Percentiles rank a stretch among this genome's conserved stretches.
Conservation (phyloP, 306 rosid genomes). For the Amphicarpaea edgeworthii region DNA sequence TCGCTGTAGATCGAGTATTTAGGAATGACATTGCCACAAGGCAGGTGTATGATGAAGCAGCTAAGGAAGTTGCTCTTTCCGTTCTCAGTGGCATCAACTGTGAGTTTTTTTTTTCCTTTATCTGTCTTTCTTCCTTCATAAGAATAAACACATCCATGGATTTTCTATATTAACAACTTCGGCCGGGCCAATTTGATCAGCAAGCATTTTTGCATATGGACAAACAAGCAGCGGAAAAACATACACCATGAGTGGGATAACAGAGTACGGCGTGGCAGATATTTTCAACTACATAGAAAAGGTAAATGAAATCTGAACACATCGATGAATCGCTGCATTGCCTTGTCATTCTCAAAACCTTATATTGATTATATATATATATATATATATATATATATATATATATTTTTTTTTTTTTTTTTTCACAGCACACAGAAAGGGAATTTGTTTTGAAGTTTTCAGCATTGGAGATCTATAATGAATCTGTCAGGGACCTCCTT, state of each 20-base stretch:
- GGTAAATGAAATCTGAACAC: conserved; percentile 57
- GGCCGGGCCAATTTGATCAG: conserved; percentile 53
- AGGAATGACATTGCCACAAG: conserved; percentile 74
- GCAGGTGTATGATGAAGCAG: conserved; percentile 86
- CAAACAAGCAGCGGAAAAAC: conserved; percentile 99
- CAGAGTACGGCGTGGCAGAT: conserved; percentile 75
- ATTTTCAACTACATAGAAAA: conserved; percentile 66
- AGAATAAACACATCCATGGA: conserved; percentile 16
- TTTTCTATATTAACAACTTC: conserved; percentile 27
- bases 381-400: no score
- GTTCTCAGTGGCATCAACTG: conserved; percentile 91
- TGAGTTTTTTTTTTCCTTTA: conserved; percentile 51
- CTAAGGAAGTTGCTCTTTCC: conserved; percentile 92
- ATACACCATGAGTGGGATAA: conserved; percentile 88
- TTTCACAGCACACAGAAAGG: conserved; percentile 79
- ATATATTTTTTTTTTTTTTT: no score
- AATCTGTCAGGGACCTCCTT: conserved; percentile 97
- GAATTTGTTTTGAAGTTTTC: conserved; percentile 80
- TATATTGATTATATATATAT: conserved; percentile 47
- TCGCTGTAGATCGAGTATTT: conserved; percentile 78
- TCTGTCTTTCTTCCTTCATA: conserved; percentile 34
- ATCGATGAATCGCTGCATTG: conserved; percentile 8
- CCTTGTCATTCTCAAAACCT: conserved; percentile 32
- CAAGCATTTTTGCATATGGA: conserved; percentile 96
- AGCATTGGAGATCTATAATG: conserved; percentile 95